Evolutionary conservation across 495 filamentous ascomycete genomes (phyloP), one percentile per base, ranked within the genome.

Genomic region (Melanomma pulvis-pyrius): DNA sequence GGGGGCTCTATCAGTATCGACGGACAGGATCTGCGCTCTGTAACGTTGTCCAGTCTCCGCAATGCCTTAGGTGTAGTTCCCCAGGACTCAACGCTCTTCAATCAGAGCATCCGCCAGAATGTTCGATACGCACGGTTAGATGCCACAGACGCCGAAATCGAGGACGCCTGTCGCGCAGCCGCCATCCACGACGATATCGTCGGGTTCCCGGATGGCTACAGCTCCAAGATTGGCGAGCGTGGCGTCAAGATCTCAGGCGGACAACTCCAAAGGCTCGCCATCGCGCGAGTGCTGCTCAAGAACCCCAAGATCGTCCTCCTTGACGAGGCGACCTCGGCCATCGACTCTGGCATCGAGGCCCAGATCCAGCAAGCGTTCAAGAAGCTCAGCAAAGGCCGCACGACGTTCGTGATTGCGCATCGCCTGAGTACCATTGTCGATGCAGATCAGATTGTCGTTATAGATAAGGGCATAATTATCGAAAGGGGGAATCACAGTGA

Each of bases 151-250:
- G 74, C 75, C 22, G 73, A 78, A 28, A 70, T 84, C n/a, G 54
- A 68, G 26, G 60, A 80, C 46, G 82, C 68, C 0, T 87, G 84
- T 63, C 73, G 78, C 30, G 79, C 83, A 49, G 85, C 85, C 13
- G 79, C 82, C 57, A 86, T 87, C 54, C 80, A 87, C 76, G 81
- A 86, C 62, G 84, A 82, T 65, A 82, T 87, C 65, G 75, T 71
- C 22, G 84, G 82, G 0, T 78, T 86, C 6, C 86, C 84, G 0
- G 73, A 77, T 30, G 77, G 75, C 9, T 80, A 75, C 71, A 60
- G 67, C 11, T 68, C 66, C 22, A 59, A 62, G 29, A 47, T 65
- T 13, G 72, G 72, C 46, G 51, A 65, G 17, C 57, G 62, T 22
- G 72, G 72, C 29, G 59, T 68, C 3, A 29, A 49, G 34, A 49